Evolutionary conservation across 352 stramenopile genomes (phyloP).

Genomic region (Phytophthora macrochlamydospora): DNA sequence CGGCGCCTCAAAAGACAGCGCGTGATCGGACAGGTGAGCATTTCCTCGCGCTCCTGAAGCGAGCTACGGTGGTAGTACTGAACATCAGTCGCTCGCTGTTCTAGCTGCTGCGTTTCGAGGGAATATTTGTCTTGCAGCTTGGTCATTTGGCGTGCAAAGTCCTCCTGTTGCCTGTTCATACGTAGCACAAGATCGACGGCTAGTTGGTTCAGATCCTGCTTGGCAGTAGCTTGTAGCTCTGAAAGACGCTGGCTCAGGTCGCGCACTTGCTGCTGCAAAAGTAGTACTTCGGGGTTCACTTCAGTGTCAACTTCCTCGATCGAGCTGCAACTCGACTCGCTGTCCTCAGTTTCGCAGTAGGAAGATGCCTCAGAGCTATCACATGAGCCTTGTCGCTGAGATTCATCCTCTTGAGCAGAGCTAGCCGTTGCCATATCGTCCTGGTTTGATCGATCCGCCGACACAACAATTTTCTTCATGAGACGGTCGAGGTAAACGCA

Average conservation of each 20-base stretch:
- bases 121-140: neutral
- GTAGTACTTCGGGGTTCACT: neutral
- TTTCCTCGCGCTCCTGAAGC: neutral
- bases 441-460: constrained; percentile 1
- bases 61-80: neutral
- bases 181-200: neutral
- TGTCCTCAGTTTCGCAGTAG: neutral
- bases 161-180: neutral
- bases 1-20: neutral
- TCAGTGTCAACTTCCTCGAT: neutral
- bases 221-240: neutral
- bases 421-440: neutral
- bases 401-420: neutral
- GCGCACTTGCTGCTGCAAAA: neutral
- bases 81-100: neutral
- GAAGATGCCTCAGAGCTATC: neutral
- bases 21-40: neutral
- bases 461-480: neutral
- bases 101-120: neutral
- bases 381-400: neutral
- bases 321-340: neutral
- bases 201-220: neutral
- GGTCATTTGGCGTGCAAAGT: neutral
- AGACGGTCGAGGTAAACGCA: constrained; percentile 3
- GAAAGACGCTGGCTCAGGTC: neutral